Base-by-base conservation (phyloP, 768 basidiomycete species). In the Strobilomyces echinocephalus region DNA sequence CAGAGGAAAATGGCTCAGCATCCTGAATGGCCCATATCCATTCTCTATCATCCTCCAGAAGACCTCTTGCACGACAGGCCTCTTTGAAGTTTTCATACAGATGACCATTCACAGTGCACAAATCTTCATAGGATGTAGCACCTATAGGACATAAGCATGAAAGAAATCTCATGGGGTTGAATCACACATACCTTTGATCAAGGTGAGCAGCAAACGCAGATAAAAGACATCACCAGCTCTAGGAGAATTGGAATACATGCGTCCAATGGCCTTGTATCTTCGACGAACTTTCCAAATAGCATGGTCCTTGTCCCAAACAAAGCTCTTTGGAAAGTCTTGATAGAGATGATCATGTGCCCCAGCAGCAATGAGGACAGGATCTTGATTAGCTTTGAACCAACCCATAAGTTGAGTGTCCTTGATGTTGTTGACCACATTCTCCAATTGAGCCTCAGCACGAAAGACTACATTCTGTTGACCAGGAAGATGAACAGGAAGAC, bases 41-140 rank as follows among this genome's bases (percentile, higher is more conserved):
- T 57, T 82, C 78, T n/a, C 58, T 58, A 60, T 82, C 73, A 70
- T 79, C 72, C 21, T 77, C 68, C 7, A 81, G 63, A 0, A 81
- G 69, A 1, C 75, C 77, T 8, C 50, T 47, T 20, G 69, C 69
- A 14, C 64, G 16, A 50, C 79, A 81, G 3, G 77, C 76, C 1
- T 69, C 71, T 31, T 66, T 60, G 47, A 74, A 80, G 1, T 70
- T 72, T 0, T 56, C 48, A 63, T 67, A 58, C 0, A 58, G 34
- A 3, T 60, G 28, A 5, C 51, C 44, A 52, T 59, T 12, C 1
- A 49, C 12, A 45, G 54, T 58, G 11, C 8, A 1, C 11, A 57
- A 45, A n/a, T 57, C 2, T 11, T 57, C 48, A 56, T 35, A 53
- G 10, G 35, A 57, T 4, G 30, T 57, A 33, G 56, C 43, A 53